phyloP scores from a whole-genome alignment of 164 flowering plant species.

The Vitis vinifera region ASM3070453v1 NC_081811.1:26841001-26841500 shows the following conservation, averaged over 20 bases:
- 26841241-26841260: background rate
- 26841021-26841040: background rate
- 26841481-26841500: slow-evolving; percentile 93
- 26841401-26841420: slow-evolving; percentile 8
- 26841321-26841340: no score
- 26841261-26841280: background rate
- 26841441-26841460: slow-evolving; percentile 95
- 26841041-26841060: background rate
- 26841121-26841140: no score
- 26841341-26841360: background rate
- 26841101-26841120: no score
- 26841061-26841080: no score
- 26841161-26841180: no score
- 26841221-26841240: background rate
- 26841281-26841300: no score
- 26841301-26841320: no score
- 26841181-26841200: no score
- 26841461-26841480: slow-evolving; percentile 85
- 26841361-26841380: background rate
- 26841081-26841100: no score
- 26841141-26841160: no score
- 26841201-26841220: no score
- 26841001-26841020: background rate
- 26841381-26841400: background rate
- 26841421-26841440: slow-evolving; percentile 26